Conservation (phyloP, 2,329 filamentous ascomycete species). For the Colletotrichum cordylinicola region DNA sequence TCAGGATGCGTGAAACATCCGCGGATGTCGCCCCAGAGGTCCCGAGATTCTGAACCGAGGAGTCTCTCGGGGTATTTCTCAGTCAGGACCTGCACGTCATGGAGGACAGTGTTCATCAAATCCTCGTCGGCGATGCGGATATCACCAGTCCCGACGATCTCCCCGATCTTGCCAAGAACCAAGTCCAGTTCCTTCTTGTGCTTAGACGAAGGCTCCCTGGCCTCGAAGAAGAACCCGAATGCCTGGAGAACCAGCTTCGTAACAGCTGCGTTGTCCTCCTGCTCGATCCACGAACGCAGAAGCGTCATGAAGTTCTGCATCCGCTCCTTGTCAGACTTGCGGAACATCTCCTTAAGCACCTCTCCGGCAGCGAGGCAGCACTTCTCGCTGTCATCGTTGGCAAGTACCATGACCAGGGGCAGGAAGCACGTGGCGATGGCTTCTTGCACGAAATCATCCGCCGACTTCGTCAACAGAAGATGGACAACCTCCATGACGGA, state of each 20-base stretch:
- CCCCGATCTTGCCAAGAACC: slow-evolving; percentile 60
- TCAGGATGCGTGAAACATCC: slow-evolving; percentile 76
- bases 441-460: slow-evolving; percentile 82
- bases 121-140: slow-evolving; percentile 67
- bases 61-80: slow-evolving; percentile 69
- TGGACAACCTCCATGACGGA: slow-evolving; percentile 94
- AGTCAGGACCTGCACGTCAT: slow-evolving; percentile 71
- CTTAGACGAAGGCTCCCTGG: slow-evolving; percentile 60
- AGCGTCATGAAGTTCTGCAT: slow-evolving; percentile 73
- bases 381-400: slow-evolving; percentile 86
- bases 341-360: slow-evolving; percentile 82
- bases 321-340: slow-evolving; percentile 75
- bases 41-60: slow-evolving; percentile 62
- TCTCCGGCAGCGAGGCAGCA: slow-evolving; percentile 84
- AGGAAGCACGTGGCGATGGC: slow-evolving; percentile 83
- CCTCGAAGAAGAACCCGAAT: slow-evolving; percentile 84
- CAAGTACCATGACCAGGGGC: slow-evolving; percentile 82
- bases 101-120: slow-evolving; percentile 75
- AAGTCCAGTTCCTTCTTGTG: slow-evolving; percentile 72
- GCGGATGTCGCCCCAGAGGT: slow-evolving; percentile 76
- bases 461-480: slow-evolving; percentile 83
- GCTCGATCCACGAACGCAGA: slow-evolving; percentile 77
- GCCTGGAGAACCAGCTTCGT: slow-evolving; percentile 78
- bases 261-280: slow-evolving; percentile 74
- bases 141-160: slow-evolving; percentile 61